Base-by-base conservation (phyloP, 768 basidiomycete genomes). In the Mycena chlorophos region DNA sequence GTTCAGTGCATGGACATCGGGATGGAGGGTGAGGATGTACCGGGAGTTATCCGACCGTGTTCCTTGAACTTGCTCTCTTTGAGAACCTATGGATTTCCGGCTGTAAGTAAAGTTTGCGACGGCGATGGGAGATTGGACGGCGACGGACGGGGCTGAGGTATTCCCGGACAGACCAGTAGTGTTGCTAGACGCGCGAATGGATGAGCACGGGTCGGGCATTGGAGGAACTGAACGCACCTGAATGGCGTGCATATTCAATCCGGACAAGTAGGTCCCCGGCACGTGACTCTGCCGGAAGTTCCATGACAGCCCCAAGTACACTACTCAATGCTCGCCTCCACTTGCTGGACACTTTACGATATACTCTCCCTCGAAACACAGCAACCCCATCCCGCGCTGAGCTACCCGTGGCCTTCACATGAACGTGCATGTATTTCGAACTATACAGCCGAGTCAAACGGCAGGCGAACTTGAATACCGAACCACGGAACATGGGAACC, bases 11-110 rank as follows among this genome's bases (percentile, higher is more conserved):
- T 66, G 55, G 58, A 56, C 49, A 59, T 54, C 50, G 53, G 50
- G 51, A 54, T 47, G 22, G 34, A 22, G 8, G 47, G 63, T 55
- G 25, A 25, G 26, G 34, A 71, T 82, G 58, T 53, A 94, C 92
- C 94, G 58, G 94, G 94, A 17, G 91, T 97, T 63, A 98, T 95
- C 51, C 95, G 82, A 5, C 97, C 97, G 66, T 96, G 92, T 72
- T 99, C 97, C 71, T 96, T 98, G 81, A 99, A 99, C 71, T 98
- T 98, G 76, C 91, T 94, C 76, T 98, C 95, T 68, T 88, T 92
- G 62, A 98, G 83, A 22, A 99, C 94, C 94, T 97, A 60, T 39
- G 62, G 60, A n/a, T n/a, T n/a, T n/a, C n/a, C 37, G 69, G 63
- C 56, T 65, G 69, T 69, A 62, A 65, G 58, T 70, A 58, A 72